These are phyloP conservation scores for Penicillium nordicum DNA, from an alignment of 2,329 filamentous ascomycete species.

Conservation along the genomic window DNA sequence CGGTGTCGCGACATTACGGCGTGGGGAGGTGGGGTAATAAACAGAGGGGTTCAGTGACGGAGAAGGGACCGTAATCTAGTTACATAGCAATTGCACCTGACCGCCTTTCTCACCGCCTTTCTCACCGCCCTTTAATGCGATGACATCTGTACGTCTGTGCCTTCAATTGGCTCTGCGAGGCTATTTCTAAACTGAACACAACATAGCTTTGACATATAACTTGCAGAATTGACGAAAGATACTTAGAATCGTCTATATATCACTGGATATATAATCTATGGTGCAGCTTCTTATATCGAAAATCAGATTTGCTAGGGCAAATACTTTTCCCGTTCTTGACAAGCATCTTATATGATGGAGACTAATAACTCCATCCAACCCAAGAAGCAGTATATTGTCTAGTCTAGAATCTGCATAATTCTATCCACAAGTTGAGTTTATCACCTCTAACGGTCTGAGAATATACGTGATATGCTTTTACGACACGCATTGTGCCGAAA, in stretches of 20 bases:
- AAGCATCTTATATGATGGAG: not conserved
- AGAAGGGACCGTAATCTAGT: not conserved
- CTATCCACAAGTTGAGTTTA: not conserved
- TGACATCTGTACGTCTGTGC: too few species aligned
- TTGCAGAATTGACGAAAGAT: too few species aligned
- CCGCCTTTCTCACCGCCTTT: not conserved
- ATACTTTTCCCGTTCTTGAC: not conserved
- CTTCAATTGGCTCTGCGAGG: too few species aligned
- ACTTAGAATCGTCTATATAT: too few species aligned
- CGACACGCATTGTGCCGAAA: not conserved
- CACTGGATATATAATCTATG: too few species aligned
- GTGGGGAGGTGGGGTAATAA: constrained; percentile 4
- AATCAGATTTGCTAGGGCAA: not conserved
- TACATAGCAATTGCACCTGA: not conserved
- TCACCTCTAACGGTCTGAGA: not conserved
- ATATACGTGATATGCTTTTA: not conserved
- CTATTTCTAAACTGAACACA: too few species aligned
- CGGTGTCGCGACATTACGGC: constrained; percentile 45
- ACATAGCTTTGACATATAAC: too few species aligned
- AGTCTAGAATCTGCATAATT: not conserved
- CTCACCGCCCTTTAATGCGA: too few species aligned
- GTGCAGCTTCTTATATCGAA: too few species aligned
- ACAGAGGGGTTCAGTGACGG: not conserved
- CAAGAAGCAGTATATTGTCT: not conserved
- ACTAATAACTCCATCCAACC: not conserved